Evolutionary conservation across 164 flowering plant species (phyloP), one percentile per base, ranked within the genome.

Genomic region (Warburgia ugandensis): DNA sequence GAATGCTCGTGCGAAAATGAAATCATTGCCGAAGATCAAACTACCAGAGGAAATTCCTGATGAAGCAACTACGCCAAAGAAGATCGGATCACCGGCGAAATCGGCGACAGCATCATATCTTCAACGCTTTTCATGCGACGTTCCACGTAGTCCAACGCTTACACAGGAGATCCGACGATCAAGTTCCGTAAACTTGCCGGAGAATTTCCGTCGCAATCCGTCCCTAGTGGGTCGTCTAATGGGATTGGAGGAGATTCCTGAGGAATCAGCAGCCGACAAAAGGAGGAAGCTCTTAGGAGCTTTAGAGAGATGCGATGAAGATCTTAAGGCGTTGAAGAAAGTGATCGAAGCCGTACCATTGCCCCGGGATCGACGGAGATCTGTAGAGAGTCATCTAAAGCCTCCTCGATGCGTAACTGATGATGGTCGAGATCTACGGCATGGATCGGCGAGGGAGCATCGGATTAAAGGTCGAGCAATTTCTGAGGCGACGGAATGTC

Each of bases 261-360:
- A 55, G 48, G 58, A 28, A 29, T 38, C 78, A 0, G 33, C 75
- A 1, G 54, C 69, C 4, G 89, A 84, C 50, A 77, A 80, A 74
- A 62, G 94, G 55, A 48, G 66, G 70, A 69, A 61, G 64, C 67
- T 85, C 42, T 11, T 85, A 54, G 78, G 73, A 43, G 89, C 86
- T 0, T 38, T 89, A 68, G 79, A 83, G 66, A 85, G 73, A 50
- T 89, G 97, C 56, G 84, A 89, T 47, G 75, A 74, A 51, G 97
- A 89, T 52, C 64, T 89, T 44, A 75, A 73, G 53, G 69, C 75
- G 2, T 69, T 89, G 27, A 81, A 69, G 78, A 75, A 60, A 56
- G 77, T 83, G 31, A 81, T 89, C 30, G 76, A 72, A 23, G 64
- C 77, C 14, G 66, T 85, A 13, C 73, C 65, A 36, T 44, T 62